phyloP scores from a whole-genome alignment of 768 basidiomycete species.

The Tricholoma sp. region DNA sequence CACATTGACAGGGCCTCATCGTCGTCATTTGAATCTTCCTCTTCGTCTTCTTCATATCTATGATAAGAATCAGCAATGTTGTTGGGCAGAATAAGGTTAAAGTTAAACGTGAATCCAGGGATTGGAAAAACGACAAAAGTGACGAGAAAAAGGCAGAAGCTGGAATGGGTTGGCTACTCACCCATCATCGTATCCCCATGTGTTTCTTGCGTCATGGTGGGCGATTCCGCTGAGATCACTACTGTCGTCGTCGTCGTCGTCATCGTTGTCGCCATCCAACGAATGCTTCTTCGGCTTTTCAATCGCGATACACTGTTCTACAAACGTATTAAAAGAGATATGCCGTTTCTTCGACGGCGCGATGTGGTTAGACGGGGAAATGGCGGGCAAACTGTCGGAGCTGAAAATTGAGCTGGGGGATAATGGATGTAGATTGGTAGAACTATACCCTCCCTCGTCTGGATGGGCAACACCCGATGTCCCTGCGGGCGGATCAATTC shows the following conservation, averaged over 20 bases:
- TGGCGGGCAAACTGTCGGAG: conserved; percentile 9
- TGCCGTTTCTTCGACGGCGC: conserved; percentile 63
- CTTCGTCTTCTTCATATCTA: conserved; percentile 66
- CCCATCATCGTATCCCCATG: conserved; percentile 58
- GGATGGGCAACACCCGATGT: conserved; percentile 10
- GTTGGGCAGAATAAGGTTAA: not conserved
- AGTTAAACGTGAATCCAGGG: not conserved
- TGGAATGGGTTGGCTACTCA: conserved; percentile 29
- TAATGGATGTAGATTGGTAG: conserved; percentile 20
- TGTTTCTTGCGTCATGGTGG: conserved; percentile 15
- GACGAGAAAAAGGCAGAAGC: not conserved
- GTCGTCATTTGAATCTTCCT: conserved; percentile 42
- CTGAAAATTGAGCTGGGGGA: conserved; percentile 10
- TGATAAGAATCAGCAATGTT: conserved; percentile 1
- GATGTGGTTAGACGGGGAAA: not conserved
- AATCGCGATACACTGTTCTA: conserved; percentile 92
- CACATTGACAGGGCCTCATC: conserved; percentile 20
- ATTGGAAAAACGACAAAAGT: not conserved
- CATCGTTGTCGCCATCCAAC: conserved; percentile 16
- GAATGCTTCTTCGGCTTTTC: conserved; percentile 58
- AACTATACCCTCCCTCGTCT: conserved; percentile 9
- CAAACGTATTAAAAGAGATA: conserved; percentile 97
- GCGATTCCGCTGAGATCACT: conserved; percentile 6
- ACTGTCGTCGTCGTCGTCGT: conserved; percentile 16
- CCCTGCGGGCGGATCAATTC: conserved; percentile 39